phyloP scores from a whole-genome alignment of 75 land plant genomes.

The Adiantum capillusveneris region DNA sequence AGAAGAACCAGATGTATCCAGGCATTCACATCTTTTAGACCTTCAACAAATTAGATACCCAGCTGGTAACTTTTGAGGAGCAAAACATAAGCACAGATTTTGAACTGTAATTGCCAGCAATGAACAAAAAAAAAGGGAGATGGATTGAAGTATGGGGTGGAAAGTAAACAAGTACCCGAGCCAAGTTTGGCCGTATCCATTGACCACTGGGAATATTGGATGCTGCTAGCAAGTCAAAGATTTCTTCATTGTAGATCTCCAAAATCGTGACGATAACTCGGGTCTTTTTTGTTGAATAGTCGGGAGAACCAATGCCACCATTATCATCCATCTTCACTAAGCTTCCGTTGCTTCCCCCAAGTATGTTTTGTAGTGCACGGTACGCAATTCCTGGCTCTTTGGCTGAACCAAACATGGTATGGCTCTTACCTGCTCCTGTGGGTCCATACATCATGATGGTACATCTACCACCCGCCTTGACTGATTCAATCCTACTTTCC shows the following conservation, averaged over 20 bases:
- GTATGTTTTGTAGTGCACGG: conserved; percentile 60
- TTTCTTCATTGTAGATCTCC: conserved; percentile 97
- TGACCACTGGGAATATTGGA: conserved; percentile 4
- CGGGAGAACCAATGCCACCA: conserved; percentile 16
- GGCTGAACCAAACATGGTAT: conserved; percentile 90
- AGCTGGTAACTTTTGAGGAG: too few species aligned
- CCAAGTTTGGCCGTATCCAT: conserved; percentile 1
- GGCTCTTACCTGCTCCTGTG: conserved; percentile 95
- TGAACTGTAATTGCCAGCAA: too few species aligned
- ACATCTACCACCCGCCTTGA: conserved; percentile 67
- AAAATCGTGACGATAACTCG: conserved; percentile 69
- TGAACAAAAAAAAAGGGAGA: too few species aligned
- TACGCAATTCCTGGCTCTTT: conserved; percentile 86
- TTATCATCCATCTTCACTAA: conserved; percentile 3
- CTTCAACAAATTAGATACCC: too few species aligned
- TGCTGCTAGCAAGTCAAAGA: conserved; percentile 74
- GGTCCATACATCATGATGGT: conserved; percentile 99
- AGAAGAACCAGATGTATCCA: too few species aligned
- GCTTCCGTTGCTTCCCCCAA: conserved; percentile 28
- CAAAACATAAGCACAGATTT: too few species aligned
- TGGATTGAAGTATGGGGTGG: too few species aligned
- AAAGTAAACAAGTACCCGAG: too few species aligned
- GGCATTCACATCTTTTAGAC: too few species aligned
- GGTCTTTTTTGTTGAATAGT: neutral
- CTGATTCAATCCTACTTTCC: conserved; percentile 60